Conservation (phyloP, 1,284 basidiomycete genomes). For the Tylopilus orsonianus region DNA sequence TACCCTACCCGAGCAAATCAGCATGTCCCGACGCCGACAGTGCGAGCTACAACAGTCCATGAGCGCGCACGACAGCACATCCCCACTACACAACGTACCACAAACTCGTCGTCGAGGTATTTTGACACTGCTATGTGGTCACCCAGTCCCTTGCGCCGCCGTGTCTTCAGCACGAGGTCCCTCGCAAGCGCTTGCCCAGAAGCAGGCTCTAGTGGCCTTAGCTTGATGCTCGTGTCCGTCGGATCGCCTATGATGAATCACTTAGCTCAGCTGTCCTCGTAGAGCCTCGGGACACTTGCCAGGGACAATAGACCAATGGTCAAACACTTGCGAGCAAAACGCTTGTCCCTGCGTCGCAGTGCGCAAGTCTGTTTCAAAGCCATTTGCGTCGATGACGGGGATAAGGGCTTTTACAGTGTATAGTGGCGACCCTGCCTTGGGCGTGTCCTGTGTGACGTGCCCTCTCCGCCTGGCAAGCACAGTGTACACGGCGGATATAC, state of each 20-base stretch:
- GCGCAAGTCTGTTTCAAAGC: conserved; percentile 97
- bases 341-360: conserved; percentile 98
- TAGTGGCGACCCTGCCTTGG: conserved; percentile 95
- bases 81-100: conserved; percentile 52
- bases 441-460: conserved; percentile 96
- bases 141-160: conserved; percentile 91
- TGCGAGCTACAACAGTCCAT: conserved; percentile 57
- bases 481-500: conserved; percentile 96
- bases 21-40: conserved; percentile 89
- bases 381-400: conserved; percentile 97
- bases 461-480: conserved; percentile 95
- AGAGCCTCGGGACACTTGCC: conserved; percentile 48
- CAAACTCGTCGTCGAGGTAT: conserved; percentile 92
- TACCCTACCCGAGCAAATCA: conserved; percentile 71
- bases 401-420: conserved; percentile 98
- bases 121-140: conserved; percentile 94
- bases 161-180: conserved; percentile 95
- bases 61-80: conserved; percentile 5
- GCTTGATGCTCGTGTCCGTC: conserved; percentile 92
- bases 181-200: conserved; percentile 89
- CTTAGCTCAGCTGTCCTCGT: conserved; percentile 7
- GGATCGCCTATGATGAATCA: conserved; percentile 71
- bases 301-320: conserved; percentile 98
- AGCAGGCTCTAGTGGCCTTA: conserved; percentile 95
- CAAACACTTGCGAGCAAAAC: conserved; percentile 94